A percentile compares a stretch with the other conserved stretches of the same genome.
phyloP scores from a whole-genome alignment of 768 basidiomycete species.

The Pisolithus albus region DNA sequence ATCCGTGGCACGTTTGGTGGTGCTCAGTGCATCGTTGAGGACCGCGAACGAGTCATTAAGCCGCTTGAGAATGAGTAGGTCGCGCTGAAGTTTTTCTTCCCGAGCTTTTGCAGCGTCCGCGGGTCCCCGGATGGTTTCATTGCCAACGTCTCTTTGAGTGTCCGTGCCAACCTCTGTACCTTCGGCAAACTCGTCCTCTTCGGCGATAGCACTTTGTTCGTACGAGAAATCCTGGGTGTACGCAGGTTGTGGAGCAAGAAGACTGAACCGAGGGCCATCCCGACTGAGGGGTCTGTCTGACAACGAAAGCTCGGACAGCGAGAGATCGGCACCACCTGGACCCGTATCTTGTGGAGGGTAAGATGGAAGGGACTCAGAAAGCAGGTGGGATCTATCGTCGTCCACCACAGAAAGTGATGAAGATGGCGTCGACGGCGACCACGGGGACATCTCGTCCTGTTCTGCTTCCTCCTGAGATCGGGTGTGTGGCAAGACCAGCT shows the following conservation, averaged over 20 bases:
- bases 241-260: constrained; percentile 24
- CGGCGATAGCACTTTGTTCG: constrained; percentile 21
- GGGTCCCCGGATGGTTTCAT: constrained; percentile 21
- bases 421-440: constrained; percentile 26
- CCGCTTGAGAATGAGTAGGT: constrained; percentile 66
- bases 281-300: constrained; percentile 25
- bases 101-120: constrained; percentile 31
- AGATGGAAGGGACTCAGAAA: constrained; percentile 41
- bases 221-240: constrained; percentile 8
- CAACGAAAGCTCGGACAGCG: constrained; percentile 50
- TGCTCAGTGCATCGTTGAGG: constrained; percentile 61
- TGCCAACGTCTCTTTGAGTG: constrained; percentile 8
- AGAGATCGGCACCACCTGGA: constrained; percentile 45
- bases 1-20: constrained; percentile 63
- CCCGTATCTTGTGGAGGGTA: constrained; percentile 31
- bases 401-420: constrained; percentile 20
- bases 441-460: constrained; percentile 19
- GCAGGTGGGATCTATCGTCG: constrained; percentile 33
- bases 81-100: constrained; percentile 71
- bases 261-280: constrained; percentile 28
- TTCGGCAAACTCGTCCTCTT: constrained; percentile 19
- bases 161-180: constrained; percentile 6
- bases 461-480: constrained; percentile 1
- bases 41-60: constrained; percentile 62
- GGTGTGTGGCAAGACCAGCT: too few species aligned